These are phyloP conservation scores for Peziza echinospora DNA, from an alignment of 495 filamentous ascomycete genomes.

Conservation along the genomic window DNA sequence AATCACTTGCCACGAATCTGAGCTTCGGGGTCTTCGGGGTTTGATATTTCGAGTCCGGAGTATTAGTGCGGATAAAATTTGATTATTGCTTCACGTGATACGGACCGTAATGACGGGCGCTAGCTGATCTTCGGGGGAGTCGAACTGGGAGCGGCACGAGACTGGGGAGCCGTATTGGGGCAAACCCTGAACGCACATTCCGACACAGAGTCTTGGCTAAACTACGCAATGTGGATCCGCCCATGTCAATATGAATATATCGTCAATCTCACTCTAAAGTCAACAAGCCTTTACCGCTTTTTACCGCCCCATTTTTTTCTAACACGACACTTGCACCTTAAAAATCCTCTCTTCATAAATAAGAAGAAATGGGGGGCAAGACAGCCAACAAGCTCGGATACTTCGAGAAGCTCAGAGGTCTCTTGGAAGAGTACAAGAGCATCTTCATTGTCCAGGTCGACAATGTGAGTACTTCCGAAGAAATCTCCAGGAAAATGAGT, in stretches of 20 bases:
- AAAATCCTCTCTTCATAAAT: slow-evolving; percentile 82
- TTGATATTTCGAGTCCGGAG: no score
- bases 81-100: no score
- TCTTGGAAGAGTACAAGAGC: slow-evolving; percentile 76
- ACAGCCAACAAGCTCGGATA: slow-evolving; percentile 82
- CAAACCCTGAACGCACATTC: not conserved
- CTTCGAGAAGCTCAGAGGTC: slow-evolving; percentile 95
- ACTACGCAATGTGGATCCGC: no score
- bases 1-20: no score
- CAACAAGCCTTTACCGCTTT: not conserved
- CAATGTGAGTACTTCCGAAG: slow-evolving; percentile 40
- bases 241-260: not conserved
- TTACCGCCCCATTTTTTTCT: not conserved
- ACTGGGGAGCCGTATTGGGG: not conserved
- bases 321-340: slow-evolving; percentile 54
- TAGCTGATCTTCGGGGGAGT: no score
- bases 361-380: slow-evolving; percentile 99
- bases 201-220: not conserved
- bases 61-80: no score
- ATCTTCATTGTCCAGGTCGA: slow-evolving; percentile 95
- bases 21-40: no score
- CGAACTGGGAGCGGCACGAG: not conserved
- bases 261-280: not conserved
- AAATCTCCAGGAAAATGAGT: not conserved
- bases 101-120: no score